Conservation (phyloP, 2,329 filamentous ascomycete species). For the Pseudogymnoascus verrucosus region DNA sequence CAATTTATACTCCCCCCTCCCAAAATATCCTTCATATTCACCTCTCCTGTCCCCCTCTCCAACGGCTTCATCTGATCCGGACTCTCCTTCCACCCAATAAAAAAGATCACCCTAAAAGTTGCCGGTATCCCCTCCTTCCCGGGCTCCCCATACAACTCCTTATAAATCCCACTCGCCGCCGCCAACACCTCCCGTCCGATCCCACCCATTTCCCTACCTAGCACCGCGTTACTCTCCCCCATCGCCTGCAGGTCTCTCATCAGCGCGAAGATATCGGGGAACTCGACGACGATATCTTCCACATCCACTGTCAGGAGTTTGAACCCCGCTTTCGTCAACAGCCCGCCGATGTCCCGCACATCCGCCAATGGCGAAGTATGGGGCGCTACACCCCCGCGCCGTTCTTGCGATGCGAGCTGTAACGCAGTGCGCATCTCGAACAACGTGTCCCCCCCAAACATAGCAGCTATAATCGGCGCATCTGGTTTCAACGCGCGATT, state of each 20-base stretch:
- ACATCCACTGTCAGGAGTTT: conserved; percentile 95
- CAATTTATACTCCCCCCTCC: conserved; percentile 21
- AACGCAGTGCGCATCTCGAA: conserved; percentile 90
- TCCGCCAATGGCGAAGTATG: conserved; percentile 89
- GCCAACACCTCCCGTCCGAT: conserved; percentile 77
- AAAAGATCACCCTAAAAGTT: conserved; percentile 91
- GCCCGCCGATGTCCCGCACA: conserved; percentile 80
- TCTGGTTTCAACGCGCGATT: conserved; percentile 86
- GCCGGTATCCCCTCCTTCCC: conserved; percentile 59
- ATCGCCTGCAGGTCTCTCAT: conserved; percentile 95
- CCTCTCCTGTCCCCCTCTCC: conserved; percentile 71
- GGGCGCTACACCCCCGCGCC: conserved; percentile 82
- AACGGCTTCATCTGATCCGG: conserved; percentile 72
- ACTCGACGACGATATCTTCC: conserved; percentile 94
- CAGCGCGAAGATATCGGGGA: conserved; percentile 78
- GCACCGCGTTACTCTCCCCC: conserved; percentile 86
- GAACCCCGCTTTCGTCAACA: conserved; percentile 82
- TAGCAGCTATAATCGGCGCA: conserved; percentile 84
- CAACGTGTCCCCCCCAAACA: conserved; percentile 91
- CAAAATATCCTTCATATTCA: conserved; percentile 83
- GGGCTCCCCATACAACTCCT: conserved; percentile 72
- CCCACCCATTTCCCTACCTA: conserved; percentile 72
- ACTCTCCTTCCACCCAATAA: conserved; percentile 97
- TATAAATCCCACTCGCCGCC: conserved; percentile 83
- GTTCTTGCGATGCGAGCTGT: conserved; percentile 85